phyloP scores from a whole-genome alignment of 1,139 yeast genomes.

The Blastobotrys apis region DNA sequence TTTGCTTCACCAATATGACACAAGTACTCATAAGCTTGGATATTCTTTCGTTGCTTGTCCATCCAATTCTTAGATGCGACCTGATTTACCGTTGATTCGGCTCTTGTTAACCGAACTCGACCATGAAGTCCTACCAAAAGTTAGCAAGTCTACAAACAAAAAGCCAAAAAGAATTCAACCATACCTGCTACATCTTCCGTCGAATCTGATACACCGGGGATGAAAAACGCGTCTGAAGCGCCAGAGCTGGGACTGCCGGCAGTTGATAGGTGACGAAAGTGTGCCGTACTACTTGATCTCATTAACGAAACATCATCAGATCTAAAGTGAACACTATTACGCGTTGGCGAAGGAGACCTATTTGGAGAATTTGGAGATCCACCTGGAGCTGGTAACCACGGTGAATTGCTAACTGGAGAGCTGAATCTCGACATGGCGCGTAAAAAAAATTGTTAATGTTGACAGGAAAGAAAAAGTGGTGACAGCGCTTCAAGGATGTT shows the following conservation, averaged over 20 bases:
- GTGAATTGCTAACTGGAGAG: not conserved
- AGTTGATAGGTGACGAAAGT: slow-evolving; percentile 26
- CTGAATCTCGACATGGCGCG: not conserved
- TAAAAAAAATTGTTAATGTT: too few relatives aligned
- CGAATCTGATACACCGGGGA: slow-evolving; percentile 34
- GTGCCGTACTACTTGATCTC: slow-evolving; percentile 23
- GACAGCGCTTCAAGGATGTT: too few relatives aligned
- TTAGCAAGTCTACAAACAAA: too few relatives aligned
- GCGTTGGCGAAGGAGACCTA: not conserved
- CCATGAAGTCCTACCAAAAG: slow-evolving; percentile 30
- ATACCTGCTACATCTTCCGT: slow-evolving; percentile 36
- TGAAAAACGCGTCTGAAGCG: slow-evolving; percentile 26
- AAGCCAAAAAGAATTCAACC: too few relatives aligned
- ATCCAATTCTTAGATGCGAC: slow-evolving; percentile 36
- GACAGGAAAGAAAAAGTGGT: too few relatives aligned
- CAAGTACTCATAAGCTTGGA: slow-evolving; percentile 71
- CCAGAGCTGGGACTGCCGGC: slow-evolving; percentile 12
- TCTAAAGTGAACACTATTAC: not conserved
- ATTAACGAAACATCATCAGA: slow-evolving; percentile 18
- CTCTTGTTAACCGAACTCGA: slow-evolving; percentile 34
- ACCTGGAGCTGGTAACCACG: not conserved
- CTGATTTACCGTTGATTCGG: slow-evolving; percentile 30
- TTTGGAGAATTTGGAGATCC: not conserved
- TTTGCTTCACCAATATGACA: slow-evolving; percentile 88
- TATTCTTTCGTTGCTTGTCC: slow-evolving; percentile 42